phyloP scores from a whole-genome alignment of 768 basidiomycete genomes.

The Dioszegia hungarica region DNA sequence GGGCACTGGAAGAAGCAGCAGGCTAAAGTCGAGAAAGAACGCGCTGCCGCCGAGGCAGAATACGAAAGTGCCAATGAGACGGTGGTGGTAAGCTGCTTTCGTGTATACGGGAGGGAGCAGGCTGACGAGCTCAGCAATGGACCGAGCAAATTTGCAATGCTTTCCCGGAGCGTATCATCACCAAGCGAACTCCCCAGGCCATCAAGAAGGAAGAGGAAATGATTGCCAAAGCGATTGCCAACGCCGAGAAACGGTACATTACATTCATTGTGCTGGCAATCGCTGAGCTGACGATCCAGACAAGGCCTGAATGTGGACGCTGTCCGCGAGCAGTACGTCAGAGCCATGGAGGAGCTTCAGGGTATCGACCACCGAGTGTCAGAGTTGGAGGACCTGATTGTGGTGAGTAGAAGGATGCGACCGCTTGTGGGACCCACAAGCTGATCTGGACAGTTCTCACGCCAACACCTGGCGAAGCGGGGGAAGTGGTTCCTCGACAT shows the following conservation, averaged over 20 bases:
- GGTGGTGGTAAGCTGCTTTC: not conserved
- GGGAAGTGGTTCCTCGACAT: slow-evolving; percentile 62
- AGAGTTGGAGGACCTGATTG: not conserved
- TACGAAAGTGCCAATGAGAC: not conserved
- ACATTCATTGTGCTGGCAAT: not conserved
- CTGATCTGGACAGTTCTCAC: not conserved
- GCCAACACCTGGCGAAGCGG: slow-evolving; percentile 52
- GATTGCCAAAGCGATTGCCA: slow-evolving; percentile 14
- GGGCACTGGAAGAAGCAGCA: not conserved
- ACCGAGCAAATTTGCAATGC: slow-evolving; percentile 8
- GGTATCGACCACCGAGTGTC: not conserved
- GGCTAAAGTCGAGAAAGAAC: not conserved
- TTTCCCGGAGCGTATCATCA: slow-evolving; percentile 11
- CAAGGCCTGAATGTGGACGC: slow-evolving; percentile 5
- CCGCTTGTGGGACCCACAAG: too few relatives aligned
- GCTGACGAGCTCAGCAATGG: slow-evolving; percentile 17
- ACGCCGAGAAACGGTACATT: slow-evolving; percentile 27
- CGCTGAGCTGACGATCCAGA: not conserved
- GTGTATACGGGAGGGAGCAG: too few relatives aligned
- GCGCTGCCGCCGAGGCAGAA: not conserved
- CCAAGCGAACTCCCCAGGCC: not conserved
- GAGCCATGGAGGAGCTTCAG: not conserved
- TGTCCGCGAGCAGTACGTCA: not conserved
- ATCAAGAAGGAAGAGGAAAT: slow-evolving; percentile 9
- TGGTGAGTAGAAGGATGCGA: too few relatives aligned